A percentile compares a stretch with the other conserved stretches of the same genome.
Evolutionary conservation across 2,329 filamentous ascomycete species (phyloP).

Genomic region (Chaetomiaceae sp.): DNA sequence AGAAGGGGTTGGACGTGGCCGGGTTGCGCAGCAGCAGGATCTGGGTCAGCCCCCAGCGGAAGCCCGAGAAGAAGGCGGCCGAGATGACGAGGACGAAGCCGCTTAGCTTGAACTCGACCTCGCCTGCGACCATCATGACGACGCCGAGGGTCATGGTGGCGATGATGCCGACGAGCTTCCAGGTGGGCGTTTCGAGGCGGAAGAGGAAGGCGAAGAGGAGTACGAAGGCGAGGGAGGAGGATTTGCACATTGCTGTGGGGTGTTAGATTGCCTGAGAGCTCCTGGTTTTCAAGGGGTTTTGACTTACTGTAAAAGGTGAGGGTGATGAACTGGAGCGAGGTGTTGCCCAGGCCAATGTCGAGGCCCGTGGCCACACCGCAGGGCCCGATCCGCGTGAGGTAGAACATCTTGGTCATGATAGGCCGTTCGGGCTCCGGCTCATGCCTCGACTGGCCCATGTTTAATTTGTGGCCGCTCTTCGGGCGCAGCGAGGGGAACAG

Average conservation of each 20-base stretch:
- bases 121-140: constrained; percentile 96
- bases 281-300: neutral
- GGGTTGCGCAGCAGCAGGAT: constrained; percentile 91
- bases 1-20: constrained; percentile 93
- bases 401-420: constrained; percentile 87
- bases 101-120: constrained; percentile 79
- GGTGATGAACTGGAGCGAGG: constrained; percentile 90
- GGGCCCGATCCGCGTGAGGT: constrained; percentile 83
- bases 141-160: constrained; percentile 88
- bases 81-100: constrained; percentile 92
- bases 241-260: constrained; percentile 89
- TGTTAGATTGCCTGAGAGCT: neutral
- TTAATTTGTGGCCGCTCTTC: constrained; percentile 43
- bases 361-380: constrained; percentile 90
- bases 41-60: constrained; percentile 97
- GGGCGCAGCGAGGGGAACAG: constrained; percentile 80
- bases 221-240: constrained; percentile 90
- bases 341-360: constrained; percentile 94
- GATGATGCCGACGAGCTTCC: constrained; percentile 82
- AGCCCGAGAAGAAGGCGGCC: constrained; percentile 91
- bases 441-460: constrained; percentile 48
- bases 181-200: constrained; percentile 80
- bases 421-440: constrained; percentile 51
- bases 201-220: constrained; percentile 93
- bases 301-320: constrained; percentile 87